Percentiles rank a stretch among this genome's conserved stretches.
phyloP scores from a whole-genome alignment of 164 flowering plant genomes.

The Annona cherimola region DNA sequence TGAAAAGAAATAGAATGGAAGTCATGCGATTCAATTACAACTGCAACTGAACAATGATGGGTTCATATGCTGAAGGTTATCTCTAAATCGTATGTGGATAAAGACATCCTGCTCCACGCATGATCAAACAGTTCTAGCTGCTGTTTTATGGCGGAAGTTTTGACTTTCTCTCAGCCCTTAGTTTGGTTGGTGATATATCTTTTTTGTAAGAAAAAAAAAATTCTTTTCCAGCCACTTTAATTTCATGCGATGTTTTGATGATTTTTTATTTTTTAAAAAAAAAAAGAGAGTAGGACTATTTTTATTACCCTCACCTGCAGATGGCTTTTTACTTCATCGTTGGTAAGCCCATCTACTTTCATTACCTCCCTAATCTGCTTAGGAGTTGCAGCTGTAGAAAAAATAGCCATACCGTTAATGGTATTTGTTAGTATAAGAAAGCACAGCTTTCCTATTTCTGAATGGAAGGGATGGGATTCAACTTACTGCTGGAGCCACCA shows the following conservation, averaged over 20 bases:
- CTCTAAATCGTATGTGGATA: no score
- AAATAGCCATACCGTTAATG: not conserved
- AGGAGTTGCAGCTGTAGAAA: slow-evolving; percentile 79
- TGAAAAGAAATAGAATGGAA: slow-evolving; percentile 13
- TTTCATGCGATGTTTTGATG: not conserved
- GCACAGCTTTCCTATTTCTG: not conserved
- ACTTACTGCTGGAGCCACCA: slow-evolving; percentile 85
- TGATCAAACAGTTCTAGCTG: not conserved
- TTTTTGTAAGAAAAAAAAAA: no score
- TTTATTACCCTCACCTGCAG: slow-evolving; percentile 55
- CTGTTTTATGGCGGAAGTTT: not conserved
- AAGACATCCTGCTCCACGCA: no score
- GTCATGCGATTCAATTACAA: no score
- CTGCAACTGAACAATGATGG: no score
- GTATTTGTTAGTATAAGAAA: not conserved
- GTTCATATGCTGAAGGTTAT: no score
- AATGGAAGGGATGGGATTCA: not conserved
- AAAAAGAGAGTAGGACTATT: no score
- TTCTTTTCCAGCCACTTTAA: not conserved
- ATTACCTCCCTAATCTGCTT: slow-evolving; percentile 93
- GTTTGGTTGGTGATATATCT: not conserved
- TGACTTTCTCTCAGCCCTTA: not conserved
- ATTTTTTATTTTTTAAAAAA: no score
- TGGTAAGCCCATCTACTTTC: slow-evolving; percentile 96
- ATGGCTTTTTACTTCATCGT: slow-evolving; percentile 98